These are phyloP conservation scores for Arachis hypogaea DNA, from an alignment of 306 rosid species.

Conservation along the genomic window DNA sequence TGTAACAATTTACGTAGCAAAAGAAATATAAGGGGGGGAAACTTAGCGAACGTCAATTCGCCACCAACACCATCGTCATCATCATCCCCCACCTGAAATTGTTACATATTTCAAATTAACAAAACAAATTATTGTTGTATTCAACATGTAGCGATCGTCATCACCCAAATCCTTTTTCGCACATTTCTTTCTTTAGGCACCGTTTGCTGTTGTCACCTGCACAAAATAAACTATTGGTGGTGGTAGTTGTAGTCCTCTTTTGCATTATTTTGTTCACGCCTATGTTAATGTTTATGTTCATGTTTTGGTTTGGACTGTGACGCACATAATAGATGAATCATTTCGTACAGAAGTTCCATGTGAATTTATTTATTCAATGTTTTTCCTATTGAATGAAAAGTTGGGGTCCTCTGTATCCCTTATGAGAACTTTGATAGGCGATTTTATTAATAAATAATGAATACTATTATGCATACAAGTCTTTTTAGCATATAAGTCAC, in stretches of 20 bases:
- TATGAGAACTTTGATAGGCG: too few relatives aligned
- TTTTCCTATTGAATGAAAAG: too few relatives aligned
- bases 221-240: slow-evolving; percentile 11
- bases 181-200: slow-evolving; percentile 5
- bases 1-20: not conserved
- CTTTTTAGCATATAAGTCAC: too few relatives aligned
- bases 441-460: too few relatives aligned
- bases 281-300: not conserved
- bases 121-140: slow-evolving; percentile 11
- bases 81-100: slow-evolving; percentile 10
- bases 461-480: too few relatives aligned
- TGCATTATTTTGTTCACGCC: slow-evolving; percentile 6
- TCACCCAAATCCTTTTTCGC: slow-evolving; percentile 22
- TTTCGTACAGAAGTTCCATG: too few relatives aligned
- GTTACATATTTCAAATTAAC: slow-evolving; percentile 25
- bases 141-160: not conserved
- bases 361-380: too few relatives aligned
- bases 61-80: not conserved
- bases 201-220: slow-evolving; percentile 11
- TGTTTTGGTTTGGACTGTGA: not conserved
- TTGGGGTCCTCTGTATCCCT: too few relatives aligned
- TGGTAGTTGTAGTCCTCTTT: not conserved
- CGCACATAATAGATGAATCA: not conserved
- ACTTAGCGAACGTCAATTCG: not conserved
- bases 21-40: not conserved